Percentiles rank a stretch among this genome's conserved stretches.
These are phyloP conservation scores for Trichoderma oligosporum DNA, from an alignment of 2,329 filamentous ascomycete genomes.

Conservation along the genomic window DNA sequence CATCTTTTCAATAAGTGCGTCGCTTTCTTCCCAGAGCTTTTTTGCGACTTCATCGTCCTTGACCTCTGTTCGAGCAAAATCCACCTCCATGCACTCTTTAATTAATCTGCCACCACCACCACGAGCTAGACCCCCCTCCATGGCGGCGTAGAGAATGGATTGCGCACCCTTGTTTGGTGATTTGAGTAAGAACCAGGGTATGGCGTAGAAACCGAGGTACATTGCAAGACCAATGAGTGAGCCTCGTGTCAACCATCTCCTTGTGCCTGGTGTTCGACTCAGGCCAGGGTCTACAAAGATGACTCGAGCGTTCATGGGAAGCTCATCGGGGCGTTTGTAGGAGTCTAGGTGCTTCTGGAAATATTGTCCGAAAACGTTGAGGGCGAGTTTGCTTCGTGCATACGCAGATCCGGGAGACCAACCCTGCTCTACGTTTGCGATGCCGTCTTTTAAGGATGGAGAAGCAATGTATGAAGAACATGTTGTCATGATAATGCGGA, in stretches of 20 bases:
- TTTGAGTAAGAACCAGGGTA: conserved; percentile 88
- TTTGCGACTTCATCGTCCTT: conserved; percentile 76
- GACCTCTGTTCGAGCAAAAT: conserved; percentile 68
- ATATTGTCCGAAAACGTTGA: conserved; percentile 84
- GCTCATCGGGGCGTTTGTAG: conserved; percentile 77
- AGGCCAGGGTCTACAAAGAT: conserved; percentile 84
- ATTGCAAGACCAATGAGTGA: conserved; percentile 73
- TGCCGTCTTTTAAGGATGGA: conserved; percentile 57
- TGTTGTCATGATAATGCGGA: conserved; percentile 79
- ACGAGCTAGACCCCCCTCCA: conserved; percentile 70
- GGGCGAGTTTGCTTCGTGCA: conserved; percentile 67
- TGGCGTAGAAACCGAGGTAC: conserved; percentile 72
- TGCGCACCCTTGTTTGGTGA: conserved; percentile 80
- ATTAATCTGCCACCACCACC: conserved; percentile 67
- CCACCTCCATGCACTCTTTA: conserved; percentile 82
- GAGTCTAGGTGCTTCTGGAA: conserved; percentile 89
- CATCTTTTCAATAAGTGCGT: conserved; percentile 73
- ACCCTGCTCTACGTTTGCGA: conserved; percentile 39
- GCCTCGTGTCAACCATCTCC: conserved; percentile 81
- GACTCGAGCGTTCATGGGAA: conserved; percentile 78
- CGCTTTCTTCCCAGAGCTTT: conserved; percentile 85
- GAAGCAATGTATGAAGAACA: conserved; percentile 86
- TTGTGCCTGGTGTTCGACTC: conserved; percentile 79
- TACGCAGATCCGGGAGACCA: conserved; percentile 59
- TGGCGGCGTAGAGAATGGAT: conserved; percentile 77